phyloP scores from a whole-genome alignment of 352 stramenopile genomes.

The Thraustochytrium sp. region DNA sequence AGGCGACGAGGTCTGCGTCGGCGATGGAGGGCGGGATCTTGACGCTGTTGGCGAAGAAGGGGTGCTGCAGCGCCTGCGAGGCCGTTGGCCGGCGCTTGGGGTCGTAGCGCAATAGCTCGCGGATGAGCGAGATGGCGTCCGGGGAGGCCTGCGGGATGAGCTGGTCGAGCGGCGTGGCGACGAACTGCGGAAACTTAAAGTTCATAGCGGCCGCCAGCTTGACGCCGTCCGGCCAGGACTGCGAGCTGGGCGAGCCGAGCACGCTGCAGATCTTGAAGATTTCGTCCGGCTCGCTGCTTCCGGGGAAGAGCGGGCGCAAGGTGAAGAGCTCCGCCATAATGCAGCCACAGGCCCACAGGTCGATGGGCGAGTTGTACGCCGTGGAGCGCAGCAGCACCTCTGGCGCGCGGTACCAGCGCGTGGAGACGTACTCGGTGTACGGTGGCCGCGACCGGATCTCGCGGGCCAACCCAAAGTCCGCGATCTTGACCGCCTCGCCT shows the following conservation, averaged over 20 bases:
- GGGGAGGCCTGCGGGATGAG: slow-evolving; percentile 53
- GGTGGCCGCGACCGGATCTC: slow-evolving; percentile 79
- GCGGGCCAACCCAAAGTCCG: slow-evolving; percentile 95
- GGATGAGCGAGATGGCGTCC: slow-evolving; percentile 76
- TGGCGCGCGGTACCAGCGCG: slow-evolving; percentile 91
- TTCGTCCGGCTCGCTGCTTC: slow-evolving; percentile 90
- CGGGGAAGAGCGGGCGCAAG: slow-evolving; percentile 91
- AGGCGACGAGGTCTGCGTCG: background rate
- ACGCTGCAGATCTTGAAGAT: slow-evolving; percentile 95
- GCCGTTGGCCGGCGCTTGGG: slow-evolving; percentile 83
- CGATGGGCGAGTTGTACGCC: slow-evolving; percentile 93
- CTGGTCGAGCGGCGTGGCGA: slow-evolving; percentile 8
- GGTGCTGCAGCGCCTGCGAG: slow-evolving; percentile 84
- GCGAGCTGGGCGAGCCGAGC: slow-evolving; percentile 79
- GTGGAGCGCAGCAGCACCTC: slow-evolving; percentile 89
- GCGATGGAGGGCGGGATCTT: background rate
- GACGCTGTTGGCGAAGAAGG: slow-evolving; percentile 70
- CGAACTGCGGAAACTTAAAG: slow-evolving; percentile 88
- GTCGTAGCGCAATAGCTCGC: slow-evolving; percentile 83
- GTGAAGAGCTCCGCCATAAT: slow-evolving; percentile 97
- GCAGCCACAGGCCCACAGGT: slow-evolving; percentile 93
- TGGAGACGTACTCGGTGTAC: slow-evolving; percentile 97
- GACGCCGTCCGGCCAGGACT: slow-evolving; percentile 85
- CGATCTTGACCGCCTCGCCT: slow-evolving; percentile 90
- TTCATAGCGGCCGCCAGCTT: slow-evolving; percentile 85